Base-by-base conservation (phyloP, 192 early-diverging fungal species). In the Coemansia sp. region DNA sequence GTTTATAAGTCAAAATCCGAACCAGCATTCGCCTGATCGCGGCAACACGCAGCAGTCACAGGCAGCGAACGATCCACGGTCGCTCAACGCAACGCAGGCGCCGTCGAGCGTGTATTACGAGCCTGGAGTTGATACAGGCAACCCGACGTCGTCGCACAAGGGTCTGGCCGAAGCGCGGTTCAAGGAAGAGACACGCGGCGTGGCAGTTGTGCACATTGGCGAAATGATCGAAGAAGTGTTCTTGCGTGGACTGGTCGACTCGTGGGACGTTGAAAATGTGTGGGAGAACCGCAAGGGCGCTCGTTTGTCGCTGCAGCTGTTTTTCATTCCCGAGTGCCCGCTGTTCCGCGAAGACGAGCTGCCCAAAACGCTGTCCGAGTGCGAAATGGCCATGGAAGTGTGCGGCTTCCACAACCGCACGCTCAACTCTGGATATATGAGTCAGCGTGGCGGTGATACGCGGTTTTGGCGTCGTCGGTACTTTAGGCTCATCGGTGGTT, bases 381-480 rank as follows among this genome's bases (percentile, higher is more conserved):
- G 79, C 66, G 67, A 75, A 62, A 78, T 74, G 65, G 75, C 78
- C 17, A 81, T 84, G 69, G 83, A 81, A 62, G 73, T 78, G 24
- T 76, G 75, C 37, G 70, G 61, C 35, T 84, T 80, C 79, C 83
- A 84, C 58, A 81, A 76, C 70, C 68, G 71, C 50, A 84, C 76
- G 25, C 72, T 77, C 41, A 77, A 69, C 69, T 75, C 75, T 5
- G 83, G 83, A 14, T 84, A 66, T 35, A 74, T 84, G 66, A 75
- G 79, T 75, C 79, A 81, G 75, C 66, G 83, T 5, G 83, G 83
- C 52, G 75, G 79, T 43, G 83, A 81, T n/a, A 78, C 72, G 29
- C 69, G 75, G 10, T 84, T 84, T 69, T 84, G 83, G 83, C 83
- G 83, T 1, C 78, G 83, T 10, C 75, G 83, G 24, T 81, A 81